Percentiles rank a stretch among this genome's conserved stretches.
phyloP scores from a whole-genome alignment of 106 monocot species.

The Platanthera zijinensis region DNA sequence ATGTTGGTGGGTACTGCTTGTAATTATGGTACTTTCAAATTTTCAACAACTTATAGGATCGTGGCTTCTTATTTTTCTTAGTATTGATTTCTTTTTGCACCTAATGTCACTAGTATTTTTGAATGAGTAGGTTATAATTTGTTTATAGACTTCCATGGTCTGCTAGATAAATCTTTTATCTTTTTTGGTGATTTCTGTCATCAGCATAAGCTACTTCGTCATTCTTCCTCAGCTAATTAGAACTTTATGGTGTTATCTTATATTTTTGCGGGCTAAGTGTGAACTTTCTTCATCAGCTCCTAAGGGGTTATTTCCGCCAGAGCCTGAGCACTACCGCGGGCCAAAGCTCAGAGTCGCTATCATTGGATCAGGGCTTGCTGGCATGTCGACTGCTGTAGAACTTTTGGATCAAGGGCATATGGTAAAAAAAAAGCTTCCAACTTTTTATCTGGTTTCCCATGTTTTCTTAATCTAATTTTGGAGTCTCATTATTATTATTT shows the following conservation, averaged over 20 bases:
- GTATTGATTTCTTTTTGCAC: too few species aligned
- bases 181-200: not conserved
- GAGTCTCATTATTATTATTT: not conserved
- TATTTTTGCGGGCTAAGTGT: not conserved
- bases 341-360: slow-evolving; percentile 94
- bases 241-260: not conserved
- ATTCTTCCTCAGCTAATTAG: not conserved
- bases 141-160: not conserved
- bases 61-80: too few species aligned
- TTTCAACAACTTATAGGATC: too few species aligned
- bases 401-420: slow-evolving; percentile 98
- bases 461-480: not conserved
- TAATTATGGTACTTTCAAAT: too few species aligned
- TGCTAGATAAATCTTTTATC: not conserved
- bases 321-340: slow-evolving; percentile 84
- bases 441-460: not conserved
- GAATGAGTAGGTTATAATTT: not conserved
- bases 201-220: not conserved
- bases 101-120: not conserved
- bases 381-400: slow-evolving; percentile 98
- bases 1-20: too few species aligned
- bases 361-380: slow-evolving; percentile 92
- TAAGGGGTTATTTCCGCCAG: slow-evolving; percentile 93
- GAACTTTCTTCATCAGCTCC: slow-evolving; percentile 48
- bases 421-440: slow-evolving; percentile 23